Conservation (phyloP, 2,329 filamentous ascomycete species). For the Clarireedia paspali region DNA sequence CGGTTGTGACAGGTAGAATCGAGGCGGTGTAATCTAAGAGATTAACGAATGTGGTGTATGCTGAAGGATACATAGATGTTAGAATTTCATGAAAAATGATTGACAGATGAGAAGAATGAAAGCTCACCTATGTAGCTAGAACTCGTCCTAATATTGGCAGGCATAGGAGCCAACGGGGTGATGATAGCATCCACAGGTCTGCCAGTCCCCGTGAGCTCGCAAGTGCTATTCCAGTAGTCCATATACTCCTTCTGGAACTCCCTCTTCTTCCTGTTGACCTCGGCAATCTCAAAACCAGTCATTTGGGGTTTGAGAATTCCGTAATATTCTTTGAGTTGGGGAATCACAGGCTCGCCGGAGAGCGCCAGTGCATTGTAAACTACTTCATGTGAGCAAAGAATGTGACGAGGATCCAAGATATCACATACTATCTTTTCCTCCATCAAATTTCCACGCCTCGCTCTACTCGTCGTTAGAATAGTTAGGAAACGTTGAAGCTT, state of each 20-base stretch:
- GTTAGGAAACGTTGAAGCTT: slow-evolving; percentile 12
- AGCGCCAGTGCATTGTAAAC: slow-evolving; percentile 41
- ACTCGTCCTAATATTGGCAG: slow-evolving; percentile 6
- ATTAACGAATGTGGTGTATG: slow-evolving; percentile 6
- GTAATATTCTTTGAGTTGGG: slow-evolving; percentile 16
- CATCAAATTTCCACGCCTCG: slow-evolving; percentile 38
- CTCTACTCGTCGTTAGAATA: slow-evolving; percentile 14
- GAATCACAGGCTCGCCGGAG: slow-evolving; percentile 44
- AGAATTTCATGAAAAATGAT: neutral
- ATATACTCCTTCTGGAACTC: slow-evolving; percentile 49
- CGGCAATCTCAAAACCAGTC: slow-evolving; percentile 26
- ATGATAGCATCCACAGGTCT: slow-evolving; percentile 49
- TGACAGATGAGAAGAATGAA: neutral
- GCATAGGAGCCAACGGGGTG: slow-evolving; percentile 38
- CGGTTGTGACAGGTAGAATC: slow-evolving; percentile 37
- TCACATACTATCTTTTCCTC: slow-evolving; percentile 36
- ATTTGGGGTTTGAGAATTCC: slow-evolving; percentile 28
- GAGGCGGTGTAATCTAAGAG: slow-evolving; percentile 27
- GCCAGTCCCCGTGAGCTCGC: slow-evolving; percentile 16
- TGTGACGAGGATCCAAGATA: neutral
- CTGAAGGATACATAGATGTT: neutral
- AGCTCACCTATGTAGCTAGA: slow-evolving; percentile 2
- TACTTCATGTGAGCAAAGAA: neutral
- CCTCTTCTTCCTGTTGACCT: slow-evolving; percentile 43
- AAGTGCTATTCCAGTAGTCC: slow-evolving; percentile 38